Percentiles rank a stretch among this genome's conserved stretches.
phyloP scores from a whole-genome alignment of 306 rosid species.

The Begonia peltatifolia region DNA sequence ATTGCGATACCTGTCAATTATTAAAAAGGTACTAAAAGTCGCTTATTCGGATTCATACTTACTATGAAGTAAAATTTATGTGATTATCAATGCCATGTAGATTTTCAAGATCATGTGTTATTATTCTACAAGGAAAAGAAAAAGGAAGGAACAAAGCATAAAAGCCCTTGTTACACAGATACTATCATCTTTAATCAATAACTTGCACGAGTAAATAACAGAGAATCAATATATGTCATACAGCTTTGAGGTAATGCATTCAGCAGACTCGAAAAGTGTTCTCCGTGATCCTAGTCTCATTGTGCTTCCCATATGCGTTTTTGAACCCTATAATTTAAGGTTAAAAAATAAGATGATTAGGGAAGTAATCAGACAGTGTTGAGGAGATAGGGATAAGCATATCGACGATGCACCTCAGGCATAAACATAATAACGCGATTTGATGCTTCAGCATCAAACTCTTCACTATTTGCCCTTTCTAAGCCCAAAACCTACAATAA shows the following conservation, averaged over 20 bases:
- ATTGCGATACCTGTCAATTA: slow-evolving; percentile 53
- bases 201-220: not conserved
- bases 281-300: slow-evolving; percentile 96
- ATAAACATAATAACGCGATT: slow-evolving; percentile 90
- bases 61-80: too few species aligned
- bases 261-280: slow-evolving; percentile 65
- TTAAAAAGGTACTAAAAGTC: slow-evolving; percentile 1
- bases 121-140: too few species aligned
- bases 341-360: not conserved
- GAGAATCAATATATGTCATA: slow-evolving; percentile 28
- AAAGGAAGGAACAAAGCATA: too few species aligned
- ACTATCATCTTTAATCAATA: too few species aligned
- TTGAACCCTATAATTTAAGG: slow-evolving; percentile 50
- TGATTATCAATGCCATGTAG: too few species aligned
- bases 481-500: slow-evolving; percentile 64
- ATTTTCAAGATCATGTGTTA: too few species aligned
- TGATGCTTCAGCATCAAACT: slow-evolving; percentile 66
- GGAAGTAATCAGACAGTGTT: not conserved
- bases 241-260: slow-evolving; percentile 81
- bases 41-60: not conserved
- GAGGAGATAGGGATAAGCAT: slow-evolving; percentile 1
- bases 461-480: slow-evolving; percentile 77
- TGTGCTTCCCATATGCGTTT: slow-evolving; percentile 96
- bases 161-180: too few species aligned
- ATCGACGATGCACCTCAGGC: slow-evolving; percentile 58